Evolutionary conservation across 2,329 filamentous ascomycete genomes (phyloP).

Genomic region (Raffaelea albimanens): DNA sequence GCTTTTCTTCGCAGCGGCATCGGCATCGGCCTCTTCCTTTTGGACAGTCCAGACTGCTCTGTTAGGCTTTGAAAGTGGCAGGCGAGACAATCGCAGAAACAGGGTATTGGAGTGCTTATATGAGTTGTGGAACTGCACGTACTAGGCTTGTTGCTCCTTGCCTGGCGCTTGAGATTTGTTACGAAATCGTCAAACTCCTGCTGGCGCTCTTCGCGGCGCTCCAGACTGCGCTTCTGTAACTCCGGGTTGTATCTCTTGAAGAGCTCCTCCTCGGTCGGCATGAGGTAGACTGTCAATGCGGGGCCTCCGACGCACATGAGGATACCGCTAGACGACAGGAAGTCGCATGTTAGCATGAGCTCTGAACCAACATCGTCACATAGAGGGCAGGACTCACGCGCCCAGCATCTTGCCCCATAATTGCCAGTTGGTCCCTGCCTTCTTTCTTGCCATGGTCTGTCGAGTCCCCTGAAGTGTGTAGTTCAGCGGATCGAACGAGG

Average conservation of each 20-base stretch:
- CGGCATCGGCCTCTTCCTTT: conserved; percentile 36
- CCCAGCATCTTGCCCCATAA: conserved; percentile 61
- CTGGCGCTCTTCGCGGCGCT: conserved; percentile 63
- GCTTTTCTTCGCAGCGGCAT: conserved; percentile 25
- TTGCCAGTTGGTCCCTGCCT: conserved; percentile 39
- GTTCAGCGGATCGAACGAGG: too few relatives aligned
- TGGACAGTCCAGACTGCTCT: conserved; percentile 40
- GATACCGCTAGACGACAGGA: conserved; percentile 49
- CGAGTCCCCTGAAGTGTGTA: not conserved
- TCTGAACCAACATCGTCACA: not conserved
- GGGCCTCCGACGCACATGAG: conserved; percentile 74
- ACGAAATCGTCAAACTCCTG: conserved; percentile 90
- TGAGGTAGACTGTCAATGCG: conserved; percentile 68
- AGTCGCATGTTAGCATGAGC: conserved; percentile 5
- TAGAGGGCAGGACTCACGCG: conserved; percentile 48
- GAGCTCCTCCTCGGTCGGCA: conserved; percentile 83
- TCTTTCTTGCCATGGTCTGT: conserved; percentile 18
- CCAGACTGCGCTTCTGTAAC: conserved; percentile 79
- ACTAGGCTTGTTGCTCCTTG: conserved; percentile 89
- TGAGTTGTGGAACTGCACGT: conserved; percentile 25
- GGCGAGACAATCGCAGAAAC: not conserved
- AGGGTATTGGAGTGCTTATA: not conserved
- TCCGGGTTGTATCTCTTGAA: conserved; percentile 91
- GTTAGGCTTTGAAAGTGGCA: not conserved
- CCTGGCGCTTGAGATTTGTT: conserved; percentile 71